Conservation (phyloP, 164 flowering plant genomes). For the Warburgia ugandensis region DNA sequence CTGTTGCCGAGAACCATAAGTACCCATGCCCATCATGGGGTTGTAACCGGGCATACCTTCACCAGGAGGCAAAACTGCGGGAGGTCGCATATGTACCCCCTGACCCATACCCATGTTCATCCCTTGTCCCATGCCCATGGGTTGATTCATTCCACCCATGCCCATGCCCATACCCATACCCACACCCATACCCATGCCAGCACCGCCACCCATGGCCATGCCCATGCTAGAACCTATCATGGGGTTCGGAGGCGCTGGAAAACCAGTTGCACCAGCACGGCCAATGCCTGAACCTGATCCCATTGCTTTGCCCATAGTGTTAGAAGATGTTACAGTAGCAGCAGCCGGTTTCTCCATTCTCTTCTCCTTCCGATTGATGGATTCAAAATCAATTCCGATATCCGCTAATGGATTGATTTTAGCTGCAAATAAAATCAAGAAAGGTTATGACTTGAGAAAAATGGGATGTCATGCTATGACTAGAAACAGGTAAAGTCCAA, state of each 20-base stretch:
- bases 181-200: conserved; percentile 39
- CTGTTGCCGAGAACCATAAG: conserved; percentile 60
- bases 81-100: conserved; percentile 20
- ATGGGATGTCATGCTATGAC: too few species aligned
- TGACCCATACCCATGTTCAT: conserved; percentile 17
- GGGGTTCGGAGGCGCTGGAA: conserved; percentile 50
- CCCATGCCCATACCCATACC: conserved; percentile 28
- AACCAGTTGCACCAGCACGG: conserved; percentile 74
- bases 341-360: conserved; percentile 61
- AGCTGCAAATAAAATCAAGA: conserved; percentile 80
- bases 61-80: too few species aligned
- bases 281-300: conserved; percentile 97
- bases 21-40: conserved; percentile 68
- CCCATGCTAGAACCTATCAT: conserved; percentile 45
- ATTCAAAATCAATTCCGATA: conserved; percentile 95
- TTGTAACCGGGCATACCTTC: conserved; percentile 45
- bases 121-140: too few species aligned
- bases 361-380: conserved; percentile 85
- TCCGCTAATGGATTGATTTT: conserved; percentile 87
- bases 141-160: too few species aligned
- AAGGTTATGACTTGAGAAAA: background rate
- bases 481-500: too few species aligned
- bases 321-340: conserved; percentile 49
- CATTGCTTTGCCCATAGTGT: conserved; percentile 95
- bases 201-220: conserved; percentile 24